A percentile compares a stretch with the other conserved stretches of the same genome.
Evolutionary conservation across 352 stramenopile species (phyloP).

Genomic region (Globisporangium megalacanthum): DNA sequence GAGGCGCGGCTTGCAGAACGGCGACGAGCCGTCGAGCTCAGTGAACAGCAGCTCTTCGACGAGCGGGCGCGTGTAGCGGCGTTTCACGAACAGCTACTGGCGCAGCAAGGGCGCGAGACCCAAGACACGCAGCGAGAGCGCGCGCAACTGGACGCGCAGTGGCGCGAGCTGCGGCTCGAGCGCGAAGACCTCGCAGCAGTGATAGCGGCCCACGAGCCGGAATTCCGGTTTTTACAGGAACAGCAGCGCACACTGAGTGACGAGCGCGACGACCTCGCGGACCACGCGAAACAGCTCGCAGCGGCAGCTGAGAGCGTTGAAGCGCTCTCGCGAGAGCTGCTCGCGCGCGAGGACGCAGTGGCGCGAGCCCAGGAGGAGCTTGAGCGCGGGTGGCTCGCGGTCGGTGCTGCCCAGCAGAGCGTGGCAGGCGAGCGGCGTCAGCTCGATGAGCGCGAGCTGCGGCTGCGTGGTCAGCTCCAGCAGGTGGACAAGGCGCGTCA

Average conservation of each 20-base stretch:
- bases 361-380: conserved; percentile 1
- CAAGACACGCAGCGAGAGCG: conserved; percentile 25
- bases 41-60: conserved; percentile 44
- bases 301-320: conserved; percentile 18
- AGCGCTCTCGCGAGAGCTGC: conserved; percentile 13
- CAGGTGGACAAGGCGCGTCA: conserved; percentile 43
- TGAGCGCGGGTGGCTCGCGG: conserved; percentile 7
- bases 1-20: conserved; percentile 36
- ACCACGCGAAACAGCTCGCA: conserved; percentile 17
- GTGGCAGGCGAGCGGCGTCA: conserved; percentile 33
- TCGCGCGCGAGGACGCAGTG: conserved; percentile 11
- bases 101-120: conserved; percentile 28
- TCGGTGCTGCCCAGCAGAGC: conserved; percentile 22
- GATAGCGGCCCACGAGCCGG: conserved; percentile 38
- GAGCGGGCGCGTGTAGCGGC: conserved; percentile 42
- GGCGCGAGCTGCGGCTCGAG: conserved; percentile 32
- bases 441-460: conserved; percentile 44
- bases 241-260: conserved; percentile 24
- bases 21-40: conserved; percentile 31
- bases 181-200: conserved; percentile 33
- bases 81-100: conserved; percentile 38
- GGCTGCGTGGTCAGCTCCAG: conserved; percentile 44
- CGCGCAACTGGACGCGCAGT: conserved; percentile 24
- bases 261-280: conserved; percentile 18
- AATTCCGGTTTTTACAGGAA: conserved; percentile 35